Percentiles rank a stretch among this genome's conserved stretches.
Conservation (phyloP, 495 filamentous ascomycete genomes). For the Pyrenula aspistea region DNA sequence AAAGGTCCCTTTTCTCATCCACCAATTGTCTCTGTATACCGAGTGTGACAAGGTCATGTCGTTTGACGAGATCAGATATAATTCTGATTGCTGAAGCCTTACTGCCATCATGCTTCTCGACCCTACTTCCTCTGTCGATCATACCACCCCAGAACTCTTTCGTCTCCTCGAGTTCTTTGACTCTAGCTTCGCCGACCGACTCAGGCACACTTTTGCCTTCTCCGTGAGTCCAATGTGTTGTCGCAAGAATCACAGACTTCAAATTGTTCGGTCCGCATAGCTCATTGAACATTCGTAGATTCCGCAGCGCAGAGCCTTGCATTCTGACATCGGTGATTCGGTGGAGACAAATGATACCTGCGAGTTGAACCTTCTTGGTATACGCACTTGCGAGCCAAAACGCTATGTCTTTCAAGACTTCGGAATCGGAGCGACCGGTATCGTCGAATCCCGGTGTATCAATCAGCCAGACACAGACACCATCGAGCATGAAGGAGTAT, state of each 20-base stretch:
- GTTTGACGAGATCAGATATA: conserved; percentile 6
- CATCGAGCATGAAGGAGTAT: background rate
- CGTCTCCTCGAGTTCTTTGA: background rate
- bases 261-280: background rate
- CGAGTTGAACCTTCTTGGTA: too few species aligned
- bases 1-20: background rate
- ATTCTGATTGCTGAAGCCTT: conserved; percentile 18
- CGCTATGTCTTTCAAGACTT: conserved; percentile 21
- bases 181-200: background rate
- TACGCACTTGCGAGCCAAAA: conserved; percentile 8
- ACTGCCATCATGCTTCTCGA: conserved; percentile 14
- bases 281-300: conserved; percentile 2
- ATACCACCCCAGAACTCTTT: background rate
- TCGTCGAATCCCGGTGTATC: conserved; percentile 43
- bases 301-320: conserved; percentile 5
- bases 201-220: background rate
- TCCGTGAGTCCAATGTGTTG: background rate
- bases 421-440: conserved; percentile 25
- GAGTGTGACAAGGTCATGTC: background rate
- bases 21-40: background rate
- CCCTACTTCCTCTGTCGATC: conserved; percentile 1
- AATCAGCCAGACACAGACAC: conserved; percentile 11
- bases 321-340: conserved; percentile 11
- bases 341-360: conserved; percentile 16
- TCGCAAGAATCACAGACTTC: background rate